phyloP scores from a whole-genome alignment of 495 filamentous ascomycete species.

The Melanomma pulvis-pyrius region DNA sequence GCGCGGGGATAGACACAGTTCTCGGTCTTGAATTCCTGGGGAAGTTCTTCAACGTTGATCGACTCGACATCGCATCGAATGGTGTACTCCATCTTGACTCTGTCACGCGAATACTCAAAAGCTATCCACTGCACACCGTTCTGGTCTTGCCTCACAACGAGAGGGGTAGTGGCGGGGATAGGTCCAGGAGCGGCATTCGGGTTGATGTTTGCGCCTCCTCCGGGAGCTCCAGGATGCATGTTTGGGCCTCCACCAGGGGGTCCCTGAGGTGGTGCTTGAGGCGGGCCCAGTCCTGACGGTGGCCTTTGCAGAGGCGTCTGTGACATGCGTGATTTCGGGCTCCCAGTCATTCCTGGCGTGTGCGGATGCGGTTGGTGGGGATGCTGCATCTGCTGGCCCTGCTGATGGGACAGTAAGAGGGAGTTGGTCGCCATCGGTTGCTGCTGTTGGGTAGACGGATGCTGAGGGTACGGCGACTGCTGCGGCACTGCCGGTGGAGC shows the following conservation, averaged over 20 bases:
- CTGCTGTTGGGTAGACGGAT: conserved; percentile 66
- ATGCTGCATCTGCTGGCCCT: conserved; percentile 59
- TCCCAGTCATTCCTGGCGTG: conserved; percentile 55
- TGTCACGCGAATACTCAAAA: conserved; percentile 95
- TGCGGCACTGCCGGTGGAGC: conserved; percentile 59
- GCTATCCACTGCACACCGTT: conserved; percentile 99
- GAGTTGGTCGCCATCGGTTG: conserved; percentile 65
- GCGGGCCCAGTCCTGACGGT: conserved; percentile 56
- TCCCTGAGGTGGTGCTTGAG: conserved; percentile 49
- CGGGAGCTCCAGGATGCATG: conserved; percentile 46
- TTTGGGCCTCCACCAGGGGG: conserved; percentile 59
- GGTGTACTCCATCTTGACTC: conserved; percentile 99
- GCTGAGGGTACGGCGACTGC: conserved; percentile 77
- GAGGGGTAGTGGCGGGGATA: conserved; percentile 94
- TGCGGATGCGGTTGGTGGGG: conserved; percentile 61
- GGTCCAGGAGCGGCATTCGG: conserved; percentile 94
- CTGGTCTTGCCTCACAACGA: conserved; percentile 92
- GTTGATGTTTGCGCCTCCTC: conserved; percentile 58
- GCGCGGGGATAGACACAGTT: conserved; percentile 98
- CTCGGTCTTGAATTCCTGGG: conserved; percentile 88
- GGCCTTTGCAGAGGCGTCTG: conserved; percentile 60
- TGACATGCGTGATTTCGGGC: conserved; percentile 65
- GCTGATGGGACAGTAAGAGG: conserved; percentile 71
- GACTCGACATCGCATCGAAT: conserved; percentile 98
- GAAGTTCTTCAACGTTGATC: conserved; percentile 83